Conservation (phyloP, 2,329 filamentous ascomycete genomes). For the Dactylonectria estremocensis region DNA sequence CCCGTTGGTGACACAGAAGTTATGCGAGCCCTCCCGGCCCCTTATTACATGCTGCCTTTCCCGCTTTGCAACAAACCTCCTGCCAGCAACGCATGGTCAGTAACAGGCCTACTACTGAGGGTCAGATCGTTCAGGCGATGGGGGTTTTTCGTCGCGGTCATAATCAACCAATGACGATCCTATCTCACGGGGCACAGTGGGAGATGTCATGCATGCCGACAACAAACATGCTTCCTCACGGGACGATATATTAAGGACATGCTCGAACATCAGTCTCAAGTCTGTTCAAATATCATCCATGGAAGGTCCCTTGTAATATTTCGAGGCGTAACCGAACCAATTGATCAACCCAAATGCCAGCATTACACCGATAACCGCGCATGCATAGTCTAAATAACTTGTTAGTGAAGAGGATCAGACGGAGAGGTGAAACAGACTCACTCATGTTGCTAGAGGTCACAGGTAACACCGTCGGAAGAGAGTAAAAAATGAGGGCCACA, state of each 20-base stretch:
- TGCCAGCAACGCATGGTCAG: background rate
- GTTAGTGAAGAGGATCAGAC: conserved; percentile 1
- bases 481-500: conserved; percentile 23
- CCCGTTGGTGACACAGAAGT: conserved; percentile 12
- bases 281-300: conserved; percentile 22
- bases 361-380: conserved; percentile 25
- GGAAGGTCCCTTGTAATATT: conserved; percentile 20
- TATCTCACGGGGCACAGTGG: background rate
- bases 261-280: conserved; percentile 4
- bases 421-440: conserved; percentile 6
- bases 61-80: background rate
- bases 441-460: conserved; percentile 31
- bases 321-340: conserved; percentile 28
- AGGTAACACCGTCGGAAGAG: conserved; percentile 25
- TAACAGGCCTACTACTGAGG: background rate
- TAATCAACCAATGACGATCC: background rate
- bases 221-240: background rate
- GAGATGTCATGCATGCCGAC: background rate
- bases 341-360: conserved; percentile 14
- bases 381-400: conserved; percentile 19
- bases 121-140: background rate
- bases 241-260: conserved; percentile 1
- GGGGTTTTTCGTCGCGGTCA: background rate
- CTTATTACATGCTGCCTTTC: background rate
- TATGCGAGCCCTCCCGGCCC: background rate